A percentile compares a stretch with the other conserved stretches of the same genome.
These are phyloP conservation scores for Clitoria ternatea DNA, from an alignment of 306 rosid genomes.

Conservation along the genomic window DNA sequence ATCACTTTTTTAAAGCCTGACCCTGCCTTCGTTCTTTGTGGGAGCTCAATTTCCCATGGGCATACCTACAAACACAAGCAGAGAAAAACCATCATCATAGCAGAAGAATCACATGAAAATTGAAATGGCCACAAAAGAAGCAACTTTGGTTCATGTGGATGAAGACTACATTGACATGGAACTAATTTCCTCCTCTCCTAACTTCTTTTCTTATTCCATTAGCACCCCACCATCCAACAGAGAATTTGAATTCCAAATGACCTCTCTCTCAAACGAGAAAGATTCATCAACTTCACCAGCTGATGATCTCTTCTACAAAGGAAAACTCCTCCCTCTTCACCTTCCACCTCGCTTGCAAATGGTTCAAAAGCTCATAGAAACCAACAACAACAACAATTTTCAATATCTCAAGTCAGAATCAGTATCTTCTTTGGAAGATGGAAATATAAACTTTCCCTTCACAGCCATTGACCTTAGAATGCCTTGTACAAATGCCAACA, in stretches of 20 bases:
- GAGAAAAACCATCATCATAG: conserved; percentile 26
- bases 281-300: conserved; percentile 65
- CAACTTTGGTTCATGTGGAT: conserved; percentile 44
- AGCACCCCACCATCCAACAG: conserved; percentile 54
- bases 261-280: conserved; percentile 41
- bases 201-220: conserved; percentile 44
- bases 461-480: conserved; percentile 24
- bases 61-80: conserved; percentile 39
- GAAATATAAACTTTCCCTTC: conserved; percentile 31
- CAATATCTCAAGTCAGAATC: conserved; percentile 27
- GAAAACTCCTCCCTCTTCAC: conserved; percentile 93
- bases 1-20: conserved; percentile 43
- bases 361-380: conserved; percentile 65
- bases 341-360: conserved; percentile 89
- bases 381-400: conserved; percentile 28
- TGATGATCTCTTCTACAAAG: conserved; percentile 95
- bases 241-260: conserved; percentile 95
- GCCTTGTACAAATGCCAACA: conserved; percentile 30
- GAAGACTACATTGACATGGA: conserved; percentile 96
- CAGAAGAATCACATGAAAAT: conserved; percentile 39
- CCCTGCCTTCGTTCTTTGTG: conserved; percentile 41
- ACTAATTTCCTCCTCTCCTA: conserved; percentile 52
- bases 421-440: conserved; percentile 37
- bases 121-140: conserved; percentile 52
- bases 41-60: conserved; percentile 68